phyloP scores from a whole-genome alignment of 495 filamentous ascomycete genomes.

The Articulospora tetracladia region DNA sequence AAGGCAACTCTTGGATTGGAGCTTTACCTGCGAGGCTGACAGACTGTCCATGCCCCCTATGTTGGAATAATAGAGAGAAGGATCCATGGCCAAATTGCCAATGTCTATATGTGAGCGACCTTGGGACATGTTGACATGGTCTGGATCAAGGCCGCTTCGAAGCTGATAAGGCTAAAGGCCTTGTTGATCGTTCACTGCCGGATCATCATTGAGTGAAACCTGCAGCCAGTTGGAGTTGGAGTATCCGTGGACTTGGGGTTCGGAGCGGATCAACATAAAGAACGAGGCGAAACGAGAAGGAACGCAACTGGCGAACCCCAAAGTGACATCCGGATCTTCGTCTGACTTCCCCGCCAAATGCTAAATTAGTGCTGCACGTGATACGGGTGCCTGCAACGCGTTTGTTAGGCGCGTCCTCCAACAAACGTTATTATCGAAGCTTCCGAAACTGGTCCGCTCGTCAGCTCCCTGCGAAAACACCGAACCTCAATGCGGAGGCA shows the following conservation, averaged over 20 bases:
- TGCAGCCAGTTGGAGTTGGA: not conserved
- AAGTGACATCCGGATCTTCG: no score
- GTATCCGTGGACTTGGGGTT: not conserved
- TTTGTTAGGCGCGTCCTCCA: no score
- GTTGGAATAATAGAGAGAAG: constrained; percentile 16
- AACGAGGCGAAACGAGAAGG: not conserved
- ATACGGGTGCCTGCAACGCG: no score
- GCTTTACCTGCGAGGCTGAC: constrained; percentile 20
- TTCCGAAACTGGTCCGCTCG: no score
- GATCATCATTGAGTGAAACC: constrained; percentile 1
- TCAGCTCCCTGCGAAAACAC: no score
- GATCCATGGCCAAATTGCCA: constrained; percentile 18
- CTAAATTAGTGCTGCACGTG: no score
- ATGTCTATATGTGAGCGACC: constrained; percentile 17
- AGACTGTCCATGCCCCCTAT: constrained; percentile 12
- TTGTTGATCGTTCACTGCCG: not conserved
- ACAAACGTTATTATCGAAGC: no score
- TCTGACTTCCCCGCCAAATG: no score
- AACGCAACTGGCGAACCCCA: no score
- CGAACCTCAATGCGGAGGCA: not conserved
- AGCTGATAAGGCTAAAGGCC: constrained; percentile 9
- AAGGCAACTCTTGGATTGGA: not conserved
- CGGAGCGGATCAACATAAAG: not conserved
- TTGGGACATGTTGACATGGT: constrained; percentile 15
- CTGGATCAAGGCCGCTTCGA: constrained; percentile 6